Percentiles rank a stretch among this genome's conserved stretches.
Evolutionary conservation across 2,329 filamentous ascomycete genomes (phyloP).

Genomic region (Cladosporium cucumerinum): DNA sequence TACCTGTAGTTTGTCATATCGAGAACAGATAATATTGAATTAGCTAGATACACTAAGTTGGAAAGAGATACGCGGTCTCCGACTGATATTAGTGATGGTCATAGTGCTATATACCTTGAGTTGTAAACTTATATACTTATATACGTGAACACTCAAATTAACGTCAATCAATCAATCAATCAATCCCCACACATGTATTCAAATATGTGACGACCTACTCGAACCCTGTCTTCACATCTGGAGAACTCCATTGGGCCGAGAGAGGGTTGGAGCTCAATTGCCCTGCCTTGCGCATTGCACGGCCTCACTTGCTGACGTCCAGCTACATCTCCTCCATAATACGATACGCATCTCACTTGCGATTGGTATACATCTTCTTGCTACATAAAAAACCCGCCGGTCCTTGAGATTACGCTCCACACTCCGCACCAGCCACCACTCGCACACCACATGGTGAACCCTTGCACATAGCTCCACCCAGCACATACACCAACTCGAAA

Average conservation of each 20-base stretch:
- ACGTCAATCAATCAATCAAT: too few species aligned
- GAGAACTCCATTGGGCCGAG: neutral
- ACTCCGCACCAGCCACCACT: slow-evolving; percentile 1
- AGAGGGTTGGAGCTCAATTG: neutral
- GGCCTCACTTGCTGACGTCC: neutral
- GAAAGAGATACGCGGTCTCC: neutral
- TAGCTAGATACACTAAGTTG: neutral
- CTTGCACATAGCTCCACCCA: slow-evolving; percentile 5
- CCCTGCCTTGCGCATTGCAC: neutral
- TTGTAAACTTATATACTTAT: neutral
- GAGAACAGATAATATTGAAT: neutral
- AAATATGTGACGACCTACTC: neutral
- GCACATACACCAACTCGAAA: neutral
- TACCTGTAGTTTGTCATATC: neutral
- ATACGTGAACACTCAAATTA: neutral
- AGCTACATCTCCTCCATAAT: neutral
- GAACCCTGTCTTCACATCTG: neutral
- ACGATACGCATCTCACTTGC: neutral
- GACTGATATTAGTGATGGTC: neutral
- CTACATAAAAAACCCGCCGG: neutral
- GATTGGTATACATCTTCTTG: neutral
- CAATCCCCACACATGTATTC: neutral
- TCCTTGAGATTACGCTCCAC: neutral
- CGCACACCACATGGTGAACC: slow-evolving; percentile 3
- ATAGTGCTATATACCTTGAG: neutral